Evolutionary conservation across 441 rosid species (phyloP).

Genomic region (Populus hybrid): DNA sequence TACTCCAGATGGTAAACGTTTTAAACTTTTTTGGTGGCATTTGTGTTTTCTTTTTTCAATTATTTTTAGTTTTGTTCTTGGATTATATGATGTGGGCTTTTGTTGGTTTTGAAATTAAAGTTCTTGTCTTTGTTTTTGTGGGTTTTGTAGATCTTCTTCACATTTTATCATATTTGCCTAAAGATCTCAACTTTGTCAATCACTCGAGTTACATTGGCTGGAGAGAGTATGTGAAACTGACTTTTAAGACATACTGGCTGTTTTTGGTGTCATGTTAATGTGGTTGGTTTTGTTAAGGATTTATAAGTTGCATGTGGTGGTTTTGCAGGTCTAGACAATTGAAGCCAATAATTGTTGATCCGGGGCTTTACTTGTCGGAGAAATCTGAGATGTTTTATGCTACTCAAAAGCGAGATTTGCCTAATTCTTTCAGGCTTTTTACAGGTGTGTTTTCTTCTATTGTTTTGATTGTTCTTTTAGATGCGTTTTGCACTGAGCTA

Average conservation of each 20-base stretch:
- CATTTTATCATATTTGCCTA: slow-evolving; percentile 71
- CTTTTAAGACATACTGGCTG: background rate
- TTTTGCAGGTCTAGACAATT: slow-evolving; percentile 63
- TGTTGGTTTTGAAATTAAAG: slow-evolving; percentile 8
- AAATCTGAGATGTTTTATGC: slow-evolving; percentile 70
- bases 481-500: background rate
- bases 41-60: background rate
- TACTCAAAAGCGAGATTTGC: slow-evolving; percentile 76
- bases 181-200: slow-evolving; percentile 67
- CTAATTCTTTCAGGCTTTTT: slow-evolving; percentile 73
- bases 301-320: slow-evolving; percentile 9
- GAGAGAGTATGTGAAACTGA: slow-evolving; percentile 67
- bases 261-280: background rate
- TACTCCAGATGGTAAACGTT: slow-evolving; percentile 79
- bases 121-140: background rate
- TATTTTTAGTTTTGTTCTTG: background rate
- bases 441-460: slow-evolving; percentile 48
- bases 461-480: background rate
- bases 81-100: slow-evolving; percentile 7
- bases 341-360: slow-evolving; percentile 91
- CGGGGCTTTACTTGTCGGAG: slow-evolving; percentile 84
- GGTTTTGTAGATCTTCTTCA: slow-evolving; percentile 73
- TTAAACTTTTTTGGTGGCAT: background rate
- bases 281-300: background rate
- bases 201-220: slow-evolving; percentile 79